Conservation (phyloP, 257 asterid species). For the Ilex aquifolium region DNA sequence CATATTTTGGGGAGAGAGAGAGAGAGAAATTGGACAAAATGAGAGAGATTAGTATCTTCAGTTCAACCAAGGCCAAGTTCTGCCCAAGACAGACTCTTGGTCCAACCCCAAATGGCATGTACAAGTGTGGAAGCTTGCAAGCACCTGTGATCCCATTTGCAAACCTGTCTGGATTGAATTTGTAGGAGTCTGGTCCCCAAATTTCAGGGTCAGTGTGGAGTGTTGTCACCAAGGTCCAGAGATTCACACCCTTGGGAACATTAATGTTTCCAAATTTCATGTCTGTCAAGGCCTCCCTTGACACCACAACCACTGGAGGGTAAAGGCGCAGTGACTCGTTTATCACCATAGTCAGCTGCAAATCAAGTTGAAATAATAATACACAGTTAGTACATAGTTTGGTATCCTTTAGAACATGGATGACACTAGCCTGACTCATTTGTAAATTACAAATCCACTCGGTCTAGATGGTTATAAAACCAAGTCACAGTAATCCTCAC, state of each 20-base stretch:
- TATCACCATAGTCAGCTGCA: conserved; percentile 41
- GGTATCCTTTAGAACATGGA: too few relatives aligned
- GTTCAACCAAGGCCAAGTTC: background rate
- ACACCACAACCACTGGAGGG: conserved; percentile 28
- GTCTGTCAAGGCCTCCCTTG: conserved; percentile 40
- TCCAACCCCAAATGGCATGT: conserved; percentile 13
- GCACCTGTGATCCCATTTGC: conserved; percentile 42
- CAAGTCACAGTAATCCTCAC: too few relatives aligned
- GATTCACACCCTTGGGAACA: conserved; percentile 37
- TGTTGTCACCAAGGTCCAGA: conserved; percentile 33
- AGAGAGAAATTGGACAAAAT: background rate
- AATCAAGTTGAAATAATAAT: background rate
- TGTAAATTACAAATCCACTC: too few relatives aligned
- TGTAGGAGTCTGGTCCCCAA: conserved; percentile 42
- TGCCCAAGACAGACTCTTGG: background rate
- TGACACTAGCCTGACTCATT: too few relatives aligned
- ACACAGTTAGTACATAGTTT: too few relatives aligned
- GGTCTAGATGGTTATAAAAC: too few relatives aligned
- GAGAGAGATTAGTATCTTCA: background rate
- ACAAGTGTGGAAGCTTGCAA: conserved; percentile 38
- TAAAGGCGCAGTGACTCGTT: conserved; percentile 47
- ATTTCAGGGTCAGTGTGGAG: conserved; percentile 34
- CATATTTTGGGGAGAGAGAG: background rate
- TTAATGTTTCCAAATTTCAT: conserved; percentile 28
- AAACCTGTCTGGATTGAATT: conserved; percentile 42